Percentiles rank a stretch among this genome's conserved stretches.
Evolutionary conservation across 2,329 filamentous ascomycete species (phyloP).

Genomic region (Fusarium buharicum): DNA sequence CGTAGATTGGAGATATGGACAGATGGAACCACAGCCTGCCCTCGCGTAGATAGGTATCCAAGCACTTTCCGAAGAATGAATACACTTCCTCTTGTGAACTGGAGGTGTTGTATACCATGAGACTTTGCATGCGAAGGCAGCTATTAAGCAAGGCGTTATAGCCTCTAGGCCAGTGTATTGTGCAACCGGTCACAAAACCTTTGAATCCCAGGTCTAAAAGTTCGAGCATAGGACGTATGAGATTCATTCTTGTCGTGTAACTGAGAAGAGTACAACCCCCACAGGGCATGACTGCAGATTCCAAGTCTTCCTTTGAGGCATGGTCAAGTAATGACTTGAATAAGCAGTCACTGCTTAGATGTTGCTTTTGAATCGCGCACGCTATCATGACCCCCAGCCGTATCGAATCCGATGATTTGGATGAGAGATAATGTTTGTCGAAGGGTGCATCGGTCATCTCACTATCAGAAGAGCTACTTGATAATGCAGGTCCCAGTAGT

Average conservation of each 20-base stretch:
- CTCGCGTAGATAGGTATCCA: slow-evolving; percentile 36
- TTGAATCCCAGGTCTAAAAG: slow-evolving; percentile 34
- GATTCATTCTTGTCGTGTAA: slow-evolving; percentile 16
- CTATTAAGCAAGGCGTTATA: slow-evolving; percentile 38
- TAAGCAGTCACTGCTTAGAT: background rate
- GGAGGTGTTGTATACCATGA: slow-evolving; percentile 28
- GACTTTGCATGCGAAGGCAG: slow-evolving; percentile 21
- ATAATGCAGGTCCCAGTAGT: background rate
- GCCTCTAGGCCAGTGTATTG: slow-evolving; percentile 36
- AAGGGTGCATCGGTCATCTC: background rate
- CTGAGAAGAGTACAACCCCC: slow-evolving; percentile 41
- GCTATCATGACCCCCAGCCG: slow-evolving; percentile 31
- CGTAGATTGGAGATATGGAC: slow-evolving; percentile 27
- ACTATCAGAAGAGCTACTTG: background rate
- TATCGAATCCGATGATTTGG: background rate
- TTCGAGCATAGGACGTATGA: slow-evolving; percentile 28
- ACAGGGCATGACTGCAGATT: slow-evolving; percentile 37
- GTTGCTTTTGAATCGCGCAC: slow-evolving; percentile 23
- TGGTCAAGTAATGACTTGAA: slow-evolving; percentile 29
- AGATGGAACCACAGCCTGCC: slow-evolving; percentile 37
- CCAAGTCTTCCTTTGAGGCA: slow-evolving; percentile 27
- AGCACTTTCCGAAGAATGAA: slow-evolving; percentile 27
- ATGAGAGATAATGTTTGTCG: background rate
- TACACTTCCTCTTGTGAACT: slow-evolving; percentile 12
- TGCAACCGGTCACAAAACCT: slow-evolving; percentile 35